Evolutionary conservation across 2,329 filamentous ascomycete species (phyloP).

Genomic region (Microdochium nivale): DNA sequence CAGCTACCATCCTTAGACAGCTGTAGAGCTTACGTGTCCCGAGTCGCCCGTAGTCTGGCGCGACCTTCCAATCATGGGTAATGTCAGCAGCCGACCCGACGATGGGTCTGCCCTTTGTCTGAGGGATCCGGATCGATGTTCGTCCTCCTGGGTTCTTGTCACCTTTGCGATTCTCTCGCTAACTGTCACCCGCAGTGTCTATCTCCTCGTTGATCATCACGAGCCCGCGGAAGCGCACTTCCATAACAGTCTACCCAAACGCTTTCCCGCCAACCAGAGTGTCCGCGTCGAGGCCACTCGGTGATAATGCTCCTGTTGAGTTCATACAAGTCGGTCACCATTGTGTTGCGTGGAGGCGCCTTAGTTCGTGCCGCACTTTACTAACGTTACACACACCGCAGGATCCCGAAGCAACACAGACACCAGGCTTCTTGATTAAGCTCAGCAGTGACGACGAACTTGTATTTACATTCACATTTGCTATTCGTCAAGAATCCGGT

Average conservation of each 20-base stretch:
- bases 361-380: conserved; percentile 4
- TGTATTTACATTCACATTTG: conserved; percentile 85
- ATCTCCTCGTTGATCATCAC: conserved; percentile 77
- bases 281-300: conserved; percentile 59
- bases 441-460: conserved; percentile 87
- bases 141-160: conserved; percentile 26
- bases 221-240: conserved; percentile 67
- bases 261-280: conserved; percentile 77
- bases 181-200: conserved; percentile 53
- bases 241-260: conserved; percentile 76
- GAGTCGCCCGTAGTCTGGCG: background rate
- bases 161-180: conserved; percentile 7
- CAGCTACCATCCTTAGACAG: background rate
- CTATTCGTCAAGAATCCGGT: conserved; percentile 55
- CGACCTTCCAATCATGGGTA: conserved; percentile 63
- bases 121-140: conserved; percentile 88
- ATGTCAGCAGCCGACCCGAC: conserved; percentile 80
- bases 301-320: conserved; percentile 72
- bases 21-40: background rate
- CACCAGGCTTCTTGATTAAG: conserved; percentile 75
- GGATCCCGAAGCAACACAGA: conserved; percentile 63
- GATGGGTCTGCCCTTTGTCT: conserved; percentile 75
- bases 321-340: conserved; percentile 70
- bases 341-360: conserved; percentile 4
- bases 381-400: conserved; percentile 27